A percentile compares a stretch with the other conserved stretches of the same genome.
Conservation (phyloP, 1,284 basidiomycete genomes). For the Coriolopsis trogii region DNA sequence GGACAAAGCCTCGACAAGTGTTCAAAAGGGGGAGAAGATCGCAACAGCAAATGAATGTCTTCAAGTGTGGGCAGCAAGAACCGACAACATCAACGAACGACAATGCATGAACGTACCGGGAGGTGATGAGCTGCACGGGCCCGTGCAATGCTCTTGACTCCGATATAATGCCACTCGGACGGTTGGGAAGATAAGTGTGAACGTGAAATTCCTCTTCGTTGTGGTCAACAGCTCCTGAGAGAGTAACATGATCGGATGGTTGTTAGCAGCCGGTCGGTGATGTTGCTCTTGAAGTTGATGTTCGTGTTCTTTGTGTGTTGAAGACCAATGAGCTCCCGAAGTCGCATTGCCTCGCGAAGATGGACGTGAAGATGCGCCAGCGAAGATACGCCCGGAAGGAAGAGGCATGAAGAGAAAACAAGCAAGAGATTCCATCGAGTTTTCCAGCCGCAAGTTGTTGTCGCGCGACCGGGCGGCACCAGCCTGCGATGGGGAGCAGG, state of each 20-base stretch:
- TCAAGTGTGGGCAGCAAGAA: slow-evolving; percentile 3
- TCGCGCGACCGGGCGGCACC: neutral
- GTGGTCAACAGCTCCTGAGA: neutral
- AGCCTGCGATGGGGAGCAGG: too few species aligned
- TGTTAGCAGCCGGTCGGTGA: slow-evolving; percentile 10
- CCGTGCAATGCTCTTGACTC: neutral
- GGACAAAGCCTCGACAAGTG: neutral
- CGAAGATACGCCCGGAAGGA: neutral
- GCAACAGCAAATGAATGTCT: neutral
- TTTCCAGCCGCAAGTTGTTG: slow-evolving; percentile 7
- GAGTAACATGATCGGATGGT: slow-evolving; percentile 14
- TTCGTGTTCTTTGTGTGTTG: neutral
- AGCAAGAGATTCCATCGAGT: neutral
- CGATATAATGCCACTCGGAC: neutral
- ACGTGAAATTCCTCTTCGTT: neutral
- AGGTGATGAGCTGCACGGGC: neutral
- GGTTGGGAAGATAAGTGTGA: slow-evolving; percentile 3
- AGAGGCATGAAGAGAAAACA: neutral
- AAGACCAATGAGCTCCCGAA: neutral
- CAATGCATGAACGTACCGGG: slow-evolving; percentile 1
- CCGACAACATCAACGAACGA: neutral
- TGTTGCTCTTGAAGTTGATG: slow-evolving; percentile 14
- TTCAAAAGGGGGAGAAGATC: neutral
- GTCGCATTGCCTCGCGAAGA: neutral
- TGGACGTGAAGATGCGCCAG: neutral